Evolutionary conservation across 192 early-diverging fungal genomes (phyloP), one percentile per base, ranked within the genome.

Genomic region (Lobosporangium transversale): DNA sequence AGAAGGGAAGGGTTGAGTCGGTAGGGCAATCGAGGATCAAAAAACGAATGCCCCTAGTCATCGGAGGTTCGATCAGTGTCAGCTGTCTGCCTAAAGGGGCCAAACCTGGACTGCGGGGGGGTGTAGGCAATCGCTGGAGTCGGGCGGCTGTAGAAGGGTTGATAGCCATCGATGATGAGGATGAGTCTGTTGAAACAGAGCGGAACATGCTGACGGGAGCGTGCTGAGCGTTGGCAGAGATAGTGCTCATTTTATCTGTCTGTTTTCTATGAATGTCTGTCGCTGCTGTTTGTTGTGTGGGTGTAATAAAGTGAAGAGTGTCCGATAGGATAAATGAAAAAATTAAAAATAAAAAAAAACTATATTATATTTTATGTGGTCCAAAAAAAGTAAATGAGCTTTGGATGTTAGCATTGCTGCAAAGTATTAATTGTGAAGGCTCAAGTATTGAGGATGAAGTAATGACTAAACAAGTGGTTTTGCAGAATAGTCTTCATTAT

Each of bases 1-100:
- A 76, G 29, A 76, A 76, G 12, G 73, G 73, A 18, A 76, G 23
- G 21, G 73, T 76, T 21, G 73, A 76, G 33, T 76, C 73, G 7
- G 73, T 76, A 27, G 73, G 96, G 59, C 95, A 97, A 74, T 98
- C 96, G 60, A 96, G 89, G 69, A 98, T 94, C 50, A 98, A 84
- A 79, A 98, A 98, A 9, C 92, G 88, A 58, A 94, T 74, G 49
- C 80, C 79, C 52, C 68, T 73, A n/a, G 71, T 79, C 78, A 79
- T 66, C 18, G 81, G 82, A 20, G 83, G 79, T 56, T 91, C 84
- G 55, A 93, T 87, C 36, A 88, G 47, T 3, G 88, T 90, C 53
- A 93, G 80, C 58, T 86, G 87, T 43, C 90, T 84, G 20, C 88
- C 78, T 44, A 93, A 60, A 40, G 83, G 82, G 6, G 79, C 65